Evolutionary conservation across 1,284 basidiomycete species (phyloP), one percentile per base, ranked within the genome.

Genomic region (Austroboletus novae-zelandiae): DNA sequence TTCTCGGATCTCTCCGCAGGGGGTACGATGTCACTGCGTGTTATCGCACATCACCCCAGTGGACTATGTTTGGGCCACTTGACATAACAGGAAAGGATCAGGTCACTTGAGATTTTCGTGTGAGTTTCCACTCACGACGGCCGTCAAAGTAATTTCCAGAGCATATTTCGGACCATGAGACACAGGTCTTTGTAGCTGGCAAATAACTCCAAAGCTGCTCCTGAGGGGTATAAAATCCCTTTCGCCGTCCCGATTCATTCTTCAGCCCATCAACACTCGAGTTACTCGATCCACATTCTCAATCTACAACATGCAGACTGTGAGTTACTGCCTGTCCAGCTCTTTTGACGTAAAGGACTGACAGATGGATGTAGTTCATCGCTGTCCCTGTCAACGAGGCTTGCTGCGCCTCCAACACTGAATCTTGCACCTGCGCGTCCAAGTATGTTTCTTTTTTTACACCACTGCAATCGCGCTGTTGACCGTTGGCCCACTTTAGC

Each of bases 381-480:
- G 46, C 63, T 37, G 52, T 60, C 52, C 61, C 54, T 18, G 54
- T 64, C 6, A 62, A 62, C 49, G 41, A 63, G 15, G 52, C 59
- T 20, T 62, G 59, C 61, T 65, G 62, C 6, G 15, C 5, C 53
- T 15, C 43, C 20, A 27, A 39, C 45, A 9, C 32, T 14, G 14
- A 37, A 0, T 2, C 20, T 4, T 64, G 63, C 50, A 40, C 7
- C 15, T 62, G 60, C 48, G 4, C 23, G 9, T 39, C 61, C 1
- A 35, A 14, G 59, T 62, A 52, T 0, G 53, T 43, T 8, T 32
- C 7, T n/a, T 27, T 30, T 4, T 15, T 23, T 5, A 4, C 13
- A 1, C 4, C 44, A 14, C 9, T 1, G 1, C 5, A 11, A 32
- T 6, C n/a, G 5, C 13, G 34, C 29, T 13, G 17, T 27, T 57